These are phyloP conservation scores for Byssochlamys sp. DNA, from an alignment of 2,329 filamentous ascomycete species.

Conservation along the genomic window DNA sequence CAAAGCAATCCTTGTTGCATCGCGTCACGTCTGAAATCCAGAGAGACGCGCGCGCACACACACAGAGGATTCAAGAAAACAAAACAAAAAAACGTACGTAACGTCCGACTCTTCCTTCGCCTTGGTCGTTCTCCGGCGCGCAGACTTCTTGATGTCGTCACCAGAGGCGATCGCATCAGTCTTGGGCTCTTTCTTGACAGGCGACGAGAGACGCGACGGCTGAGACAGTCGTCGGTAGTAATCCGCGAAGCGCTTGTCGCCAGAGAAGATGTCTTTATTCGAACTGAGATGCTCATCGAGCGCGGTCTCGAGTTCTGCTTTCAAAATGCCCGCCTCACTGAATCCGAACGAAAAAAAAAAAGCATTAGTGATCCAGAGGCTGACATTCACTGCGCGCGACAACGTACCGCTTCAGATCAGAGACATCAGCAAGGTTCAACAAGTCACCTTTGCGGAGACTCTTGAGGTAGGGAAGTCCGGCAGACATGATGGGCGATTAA, in stretches of 20 bases:
- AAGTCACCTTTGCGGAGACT: constrained; percentile 76
- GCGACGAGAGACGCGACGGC: constrained; percentile 34
- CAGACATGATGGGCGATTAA: constrained; percentile 46
- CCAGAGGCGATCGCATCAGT: constrained; percentile 25
- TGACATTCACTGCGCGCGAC: constrained; percentile 1
- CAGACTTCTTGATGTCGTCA: constrained; percentile 26
- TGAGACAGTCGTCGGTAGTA: constrained; percentile 56
- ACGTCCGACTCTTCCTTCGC: constrained; percentile 30
- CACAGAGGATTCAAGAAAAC: neutral
- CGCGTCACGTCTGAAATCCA: constrained; percentile 6
- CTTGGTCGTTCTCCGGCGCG: constrained; percentile 34
- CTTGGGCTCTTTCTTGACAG: constrained; percentile 40
- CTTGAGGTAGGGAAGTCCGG: constrained; percentile 62
- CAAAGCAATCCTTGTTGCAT: neutral
- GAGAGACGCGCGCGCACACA: neutral
- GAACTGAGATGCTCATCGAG: constrained; percentile 64
- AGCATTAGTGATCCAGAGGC: neutral
- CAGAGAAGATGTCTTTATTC: constrained; percentile 56
- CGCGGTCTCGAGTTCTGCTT: constrained; percentile 65
- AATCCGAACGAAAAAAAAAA: neutral
- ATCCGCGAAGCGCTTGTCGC: constrained; percentile 56
- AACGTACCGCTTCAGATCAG: constrained; percentile 64
- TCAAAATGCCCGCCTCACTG: constrained; percentile 63
- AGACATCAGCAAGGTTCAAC: constrained; percentile 59
- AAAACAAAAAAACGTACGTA: constrained; percentile 8